These are phyloP conservation scores for Monosporascus sp. DNA, from an alignment of 2,329 filamentous ascomycete species.

Conservation along the genomic window DNA sequence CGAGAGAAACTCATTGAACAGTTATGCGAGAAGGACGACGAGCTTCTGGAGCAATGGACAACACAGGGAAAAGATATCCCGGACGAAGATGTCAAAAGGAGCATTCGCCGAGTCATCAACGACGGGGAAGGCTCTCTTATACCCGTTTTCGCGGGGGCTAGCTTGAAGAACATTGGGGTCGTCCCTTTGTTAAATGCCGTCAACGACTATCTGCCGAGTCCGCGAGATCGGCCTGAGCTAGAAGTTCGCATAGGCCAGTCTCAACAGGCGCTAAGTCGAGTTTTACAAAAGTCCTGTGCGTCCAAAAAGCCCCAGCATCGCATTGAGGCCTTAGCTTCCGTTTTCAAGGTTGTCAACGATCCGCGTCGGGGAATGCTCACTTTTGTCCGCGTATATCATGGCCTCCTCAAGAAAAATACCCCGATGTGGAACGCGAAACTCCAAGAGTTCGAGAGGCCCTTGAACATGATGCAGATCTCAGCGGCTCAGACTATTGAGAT, in stretches of 20 bases:
- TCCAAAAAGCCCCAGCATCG: conserved; percentile 33
- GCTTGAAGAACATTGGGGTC: conserved; percentile 89
- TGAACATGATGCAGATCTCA: conserved; percentile 82
- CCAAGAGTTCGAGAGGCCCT: conserved; percentile 70
- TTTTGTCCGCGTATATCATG: conserved; percentile 89
- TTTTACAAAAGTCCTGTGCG: conserved; percentile 28
- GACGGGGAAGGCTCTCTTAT: conserved; percentile 67
- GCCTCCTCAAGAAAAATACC: conserved; percentile 67
- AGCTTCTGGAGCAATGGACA: conserved; percentile 78
- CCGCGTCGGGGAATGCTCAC: conserved; percentile 79
- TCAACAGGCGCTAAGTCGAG: conserved; percentile 38
- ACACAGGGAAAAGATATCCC: conserved; percentile 72
- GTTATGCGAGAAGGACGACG: conserved; percentile 83
- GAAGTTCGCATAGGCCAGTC: conserved; percentile 65
- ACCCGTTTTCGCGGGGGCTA: conserved; percentile 86
- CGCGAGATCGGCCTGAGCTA: conserved; percentile 72
- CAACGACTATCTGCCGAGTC: conserved; percentile 79
- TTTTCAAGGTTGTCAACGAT: conserved; percentile 96
- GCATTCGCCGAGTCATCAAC: conserved; percentile 67
- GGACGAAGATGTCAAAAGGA: conserved; percentile 60
- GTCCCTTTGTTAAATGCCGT: conserved; percentile 87
- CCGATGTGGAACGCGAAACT: conserved; percentile 85
- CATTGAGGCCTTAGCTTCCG: conserved; percentile 51
- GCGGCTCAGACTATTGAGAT: conserved; percentile 84
- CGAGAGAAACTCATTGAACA: conserved; percentile 74